phyloP scores from a whole-genome alignment of 805 yeast genomes.

The Barnettozyma populi region DNA sequence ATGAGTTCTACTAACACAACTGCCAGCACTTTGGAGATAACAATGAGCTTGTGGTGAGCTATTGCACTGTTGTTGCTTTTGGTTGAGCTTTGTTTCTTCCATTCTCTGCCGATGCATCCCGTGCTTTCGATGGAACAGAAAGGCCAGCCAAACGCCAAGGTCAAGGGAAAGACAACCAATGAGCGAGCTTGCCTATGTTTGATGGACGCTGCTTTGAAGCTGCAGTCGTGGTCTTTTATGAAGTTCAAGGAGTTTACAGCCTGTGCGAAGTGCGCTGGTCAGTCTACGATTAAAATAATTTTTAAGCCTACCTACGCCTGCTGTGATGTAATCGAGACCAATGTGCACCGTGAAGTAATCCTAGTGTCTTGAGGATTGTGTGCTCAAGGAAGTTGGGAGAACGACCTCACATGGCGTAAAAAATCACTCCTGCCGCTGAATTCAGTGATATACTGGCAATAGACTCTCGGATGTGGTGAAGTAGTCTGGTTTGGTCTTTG shows the following conservation, averaged over 20 bases:
- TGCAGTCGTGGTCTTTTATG: constrained; percentile 33
- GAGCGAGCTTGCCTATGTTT: constrained; percentile 12
- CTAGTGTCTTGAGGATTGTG: constrained; percentile 45
- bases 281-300: constrained; percentile 61
- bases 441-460: no score
- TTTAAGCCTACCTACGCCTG: constrained; percentile 59
- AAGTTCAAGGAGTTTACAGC: constrained; percentile 18
- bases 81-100: constrained; percentile 24
- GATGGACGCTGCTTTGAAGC: constrained; percentile 44
- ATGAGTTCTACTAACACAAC: neutral
- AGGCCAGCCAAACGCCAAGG: constrained; percentile 72
- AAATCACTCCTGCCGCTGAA: constrained; percentile 51
- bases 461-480: constrained; percentile 33
- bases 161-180: constrained; percentile 31
- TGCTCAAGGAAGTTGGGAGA: constrained; percentile 61
- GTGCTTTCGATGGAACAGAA: no score
- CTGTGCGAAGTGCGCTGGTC: constrained; percentile 49
- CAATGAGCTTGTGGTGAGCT: constrained; percentile 38
- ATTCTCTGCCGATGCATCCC: neutral
- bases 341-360: constrained; percentile 47
- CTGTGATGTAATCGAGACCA: constrained; percentile 70
- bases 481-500: no score
- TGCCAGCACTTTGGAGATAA: constrained; percentile 29
- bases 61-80: constrained; percentile 42
- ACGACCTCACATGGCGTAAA: constrained; percentile 69